phyloP scores from a whole-genome alignment of 176 grass and related monocot species.

The Raddia guianensis region DNA sequence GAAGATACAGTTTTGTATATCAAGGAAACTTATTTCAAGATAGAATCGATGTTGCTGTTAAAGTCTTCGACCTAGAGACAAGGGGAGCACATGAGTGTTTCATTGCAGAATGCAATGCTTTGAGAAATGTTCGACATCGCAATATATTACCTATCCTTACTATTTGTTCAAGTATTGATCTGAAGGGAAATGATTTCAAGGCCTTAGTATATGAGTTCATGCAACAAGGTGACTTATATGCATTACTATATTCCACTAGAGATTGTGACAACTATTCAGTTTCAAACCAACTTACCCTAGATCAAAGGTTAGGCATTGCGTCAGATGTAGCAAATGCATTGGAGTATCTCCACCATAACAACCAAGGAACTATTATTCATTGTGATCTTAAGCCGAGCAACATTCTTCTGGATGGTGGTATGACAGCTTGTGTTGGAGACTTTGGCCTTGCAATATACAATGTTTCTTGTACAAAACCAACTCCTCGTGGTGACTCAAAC shows the following conservation, averaged over 20 bases:
- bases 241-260: slow-evolving; percentile 1
- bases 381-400: slow-evolving; percentile 40
- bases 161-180: slow-evolving; percentile 15
- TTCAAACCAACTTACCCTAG: background rate
- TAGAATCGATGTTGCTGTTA: slow-evolving; percentile 6
- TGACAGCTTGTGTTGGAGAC: slow-evolving; percentile 31
- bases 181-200: slow-evolving; percentile 27
- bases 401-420: slow-evolving; percentile 19
- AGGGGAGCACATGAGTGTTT: slow-evolving; percentile 31
- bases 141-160: slow-evolving; percentile 21
- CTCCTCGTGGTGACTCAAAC: background rate
- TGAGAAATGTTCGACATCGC: slow-evolving; percentile 28
- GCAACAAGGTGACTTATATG: slow-evolving; percentile 23
- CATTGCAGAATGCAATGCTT: slow-evolving; percentile 20
- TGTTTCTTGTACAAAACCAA: background rate
- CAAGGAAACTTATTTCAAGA: background rate
- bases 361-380: slow-evolving; percentile 29
- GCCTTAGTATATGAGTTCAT: slow-evolving; percentile 41
- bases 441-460: slow-evolving; percentile 31
- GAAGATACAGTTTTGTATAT: slow-evolving; percentile 35
- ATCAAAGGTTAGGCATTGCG: slow-evolving; percentile 30
- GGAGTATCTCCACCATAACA: slow-evolving; percentile 16
- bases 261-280: background rate
- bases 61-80: slow-evolving; percentile 35
- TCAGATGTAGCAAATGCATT: slow-evolving; percentile 40